These are phyloP conservation scores for Penicillium sp. DNA, from an alignment of 2,329 filamentous ascomycete species.

Conservation along the genomic window DNA sequence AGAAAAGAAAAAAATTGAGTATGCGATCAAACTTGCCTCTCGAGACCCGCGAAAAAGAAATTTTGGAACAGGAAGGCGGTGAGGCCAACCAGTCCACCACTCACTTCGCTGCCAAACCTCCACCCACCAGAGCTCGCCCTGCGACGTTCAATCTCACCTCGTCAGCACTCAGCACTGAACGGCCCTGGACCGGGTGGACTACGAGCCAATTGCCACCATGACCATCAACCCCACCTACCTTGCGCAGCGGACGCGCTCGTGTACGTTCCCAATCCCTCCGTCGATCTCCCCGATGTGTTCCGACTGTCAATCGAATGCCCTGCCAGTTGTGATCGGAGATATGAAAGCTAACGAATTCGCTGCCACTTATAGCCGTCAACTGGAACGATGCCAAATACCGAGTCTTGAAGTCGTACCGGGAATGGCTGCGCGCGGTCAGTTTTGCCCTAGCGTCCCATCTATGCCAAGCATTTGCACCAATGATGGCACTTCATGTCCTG, in stretches of 20 bases:
- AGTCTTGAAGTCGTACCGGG: slow-evolving; percentile 83
- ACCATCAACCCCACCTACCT: slow-evolving; percentile 91
- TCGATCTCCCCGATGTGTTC: slow-evolving; percentile 14
- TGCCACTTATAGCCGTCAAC: slow-evolving; percentile 63
- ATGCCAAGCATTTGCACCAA: slow-evolving; percentile 5
- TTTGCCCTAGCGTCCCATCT: slow-evolving; percentile 11
- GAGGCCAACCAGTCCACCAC: slow-evolving; percentile 18
- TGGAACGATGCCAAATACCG: slow-evolving; percentile 82
- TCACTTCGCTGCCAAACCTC: slow-evolving; percentile 22
- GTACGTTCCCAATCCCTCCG: slow-evolving; percentile 48
- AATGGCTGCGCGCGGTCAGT: slow-evolving; percentile 94
- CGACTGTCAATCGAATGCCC: slow-evolving; percentile 13
- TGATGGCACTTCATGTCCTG: not conserved
- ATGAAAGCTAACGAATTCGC: slow-evolving; percentile 21
- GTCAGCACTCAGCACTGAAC: slow-evolving; percentile 15
- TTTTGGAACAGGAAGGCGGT: slow-evolving; percentile 39
- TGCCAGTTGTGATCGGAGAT: slow-evolving; percentile 11
- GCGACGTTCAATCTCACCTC: slow-evolving; percentile 19
- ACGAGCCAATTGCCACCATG: slow-evolving; percentile 49
- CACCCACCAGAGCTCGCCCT: slow-evolving; percentile 23
- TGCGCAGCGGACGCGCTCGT: slow-evolving; percentile 71
- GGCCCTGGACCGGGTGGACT: slow-evolving; percentile 18
- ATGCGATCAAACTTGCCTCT: slow-evolving; percentile 14
- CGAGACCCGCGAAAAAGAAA: slow-evolving; percentile 18
- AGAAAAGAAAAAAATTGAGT: slow-evolving; percentile 1